Evolutionary conservation across 352 stramenopile genomes (phyloP).

Genomic region (Phytopythium helicoides): DNA sequence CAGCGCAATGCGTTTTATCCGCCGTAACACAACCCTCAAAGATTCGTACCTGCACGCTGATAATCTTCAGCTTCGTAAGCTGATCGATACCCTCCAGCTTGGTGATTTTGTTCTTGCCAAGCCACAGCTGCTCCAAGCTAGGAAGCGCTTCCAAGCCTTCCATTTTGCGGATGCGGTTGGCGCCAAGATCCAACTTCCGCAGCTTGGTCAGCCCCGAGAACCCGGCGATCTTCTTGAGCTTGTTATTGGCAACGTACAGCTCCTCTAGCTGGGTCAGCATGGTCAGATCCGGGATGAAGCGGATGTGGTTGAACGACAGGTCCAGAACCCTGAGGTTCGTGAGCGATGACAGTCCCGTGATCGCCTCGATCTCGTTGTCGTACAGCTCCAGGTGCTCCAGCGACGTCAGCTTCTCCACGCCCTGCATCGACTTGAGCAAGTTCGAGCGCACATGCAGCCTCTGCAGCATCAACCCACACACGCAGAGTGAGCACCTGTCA

Average conservation of each 20-base stretch:
- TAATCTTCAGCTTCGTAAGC: constrained; percentile 88
- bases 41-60: constrained; percentile 61
- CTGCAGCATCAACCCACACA: constrained; percentile 10
- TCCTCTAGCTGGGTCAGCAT: constrained; percentile 87
- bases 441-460: constrained; percentile 81
- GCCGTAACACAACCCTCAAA: constrained; percentile 7
- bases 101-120: constrained; percentile 99
- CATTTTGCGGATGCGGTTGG: constrained; percentile 95
- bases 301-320: constrained; percentile 97
- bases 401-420: constrained; percentile 51
- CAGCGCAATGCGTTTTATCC: too few relatives aligned
- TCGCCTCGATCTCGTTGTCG: constrained; percentile 95
- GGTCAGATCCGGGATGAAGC: constrained; percentile 80
- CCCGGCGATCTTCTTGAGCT: constrained; percentile 94
- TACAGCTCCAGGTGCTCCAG: constrained; percentile 96
- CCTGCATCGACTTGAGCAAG: constrained; percentile 74
- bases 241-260: constrained; percentile 97
- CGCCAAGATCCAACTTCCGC: constrained; percentile 95
- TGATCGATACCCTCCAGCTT: constrained; percentile 83
- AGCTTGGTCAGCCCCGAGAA: constrained; percentile 84
- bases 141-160: constrained; percentile 88
- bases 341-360: constrained; percentile 64
- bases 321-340: constrained; percentile 87
- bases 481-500: neutral
- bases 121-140: constrained; percentile 95